These are phyloP conservation scores for Chondrostereum purpureum DNA, from an alignment of 1,284 basidiomycete genomes.

Conservation along the genomic window DNA sequence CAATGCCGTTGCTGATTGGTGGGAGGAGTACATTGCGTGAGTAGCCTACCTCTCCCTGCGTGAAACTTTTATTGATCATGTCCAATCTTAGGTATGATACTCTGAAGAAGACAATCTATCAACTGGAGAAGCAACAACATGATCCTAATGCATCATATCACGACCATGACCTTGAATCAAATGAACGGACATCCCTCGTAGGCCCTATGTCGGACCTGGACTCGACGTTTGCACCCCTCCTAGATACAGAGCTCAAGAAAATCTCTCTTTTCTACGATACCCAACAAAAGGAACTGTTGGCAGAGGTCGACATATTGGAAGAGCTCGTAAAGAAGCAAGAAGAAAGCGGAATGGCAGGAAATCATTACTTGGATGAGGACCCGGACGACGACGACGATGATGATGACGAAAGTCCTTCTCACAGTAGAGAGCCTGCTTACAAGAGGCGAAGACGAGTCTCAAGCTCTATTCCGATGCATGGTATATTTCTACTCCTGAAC, in stretches of 20 bases:
- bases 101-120: constrained; percentile 83
- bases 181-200: constrained; percentile 54
- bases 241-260: constrained; percentile 84
- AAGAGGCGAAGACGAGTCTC: constrained; percentile 12
- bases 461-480: constrained; percentile 14
- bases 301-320: constrained; percentile 60
- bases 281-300: constrained; percentile 69
- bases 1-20: constrained; percentile 89
- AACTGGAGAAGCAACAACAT: constrained; percentile 69
- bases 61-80: no score
- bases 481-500: constrained; percentile 5
- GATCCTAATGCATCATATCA: constrained; percentile 25
- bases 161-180: constrained; percentile 62
- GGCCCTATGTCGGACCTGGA: constrained; percentile 38
- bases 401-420: constrained; percentile 39
- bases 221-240: constrained; percentile 60
- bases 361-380: constrained; percentile 48
- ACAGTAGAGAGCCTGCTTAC: constrained; percentile 12
- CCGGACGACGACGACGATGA: constrained; percentile 66
- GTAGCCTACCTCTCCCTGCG: no score
- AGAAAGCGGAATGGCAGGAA: constrained; percentile 49
- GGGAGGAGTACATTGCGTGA: constrained; percentile 86
- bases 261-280: constrained; percentile 75
- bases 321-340: constrained; percentile 65
- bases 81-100: constrained; percentile 79